Evolutionary conservation across 2,329 filamentous ascomycete species (phyloP).

Genomic region (Chrysosporium queenslandicum): DNA sequence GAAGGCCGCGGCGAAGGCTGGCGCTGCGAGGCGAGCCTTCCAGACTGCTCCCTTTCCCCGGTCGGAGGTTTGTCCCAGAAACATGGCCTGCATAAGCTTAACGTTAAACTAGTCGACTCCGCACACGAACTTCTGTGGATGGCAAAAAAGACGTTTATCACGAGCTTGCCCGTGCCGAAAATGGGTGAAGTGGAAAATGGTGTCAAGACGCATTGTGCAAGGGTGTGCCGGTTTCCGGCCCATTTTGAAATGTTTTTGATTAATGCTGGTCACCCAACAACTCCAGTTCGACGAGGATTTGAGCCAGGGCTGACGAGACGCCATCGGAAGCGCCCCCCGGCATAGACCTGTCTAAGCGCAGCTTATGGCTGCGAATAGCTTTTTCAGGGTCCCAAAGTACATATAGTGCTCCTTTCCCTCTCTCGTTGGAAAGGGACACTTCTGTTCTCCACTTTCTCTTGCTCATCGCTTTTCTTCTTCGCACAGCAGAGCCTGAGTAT

Average conservation of each 20-base stretch:
- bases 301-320: background rate
- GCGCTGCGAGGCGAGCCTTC: background rate
- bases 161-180: background rate
- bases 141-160: background rate
- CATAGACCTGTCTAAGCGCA: background rate
- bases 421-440: background rate
- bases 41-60: background rate
- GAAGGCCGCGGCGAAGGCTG: background rate
- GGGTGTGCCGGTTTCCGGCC: background rate
- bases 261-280: background rate
- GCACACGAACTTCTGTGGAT: background rate
- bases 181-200: background rate
- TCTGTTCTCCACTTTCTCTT: background rate
- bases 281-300: background rate
- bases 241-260: background rate
- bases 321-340: background rate
- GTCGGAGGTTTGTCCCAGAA: background rate
- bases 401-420: background rate
- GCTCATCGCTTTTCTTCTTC: background rate
- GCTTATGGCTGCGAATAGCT: background rate
- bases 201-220: background rate
- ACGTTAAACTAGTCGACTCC: slow-evolving; percentile 1
- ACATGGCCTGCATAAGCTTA: slow-evolving; percentile 2
- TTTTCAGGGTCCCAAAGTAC: background rate
- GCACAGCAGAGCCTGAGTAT: background rate